A percentile compares a stretch with the other conserved stretches of the same genome.
Conservation (phyloP, 371 early-diverging fungal genomes). For the Paraphysoderma sedebokerense region DNA sequence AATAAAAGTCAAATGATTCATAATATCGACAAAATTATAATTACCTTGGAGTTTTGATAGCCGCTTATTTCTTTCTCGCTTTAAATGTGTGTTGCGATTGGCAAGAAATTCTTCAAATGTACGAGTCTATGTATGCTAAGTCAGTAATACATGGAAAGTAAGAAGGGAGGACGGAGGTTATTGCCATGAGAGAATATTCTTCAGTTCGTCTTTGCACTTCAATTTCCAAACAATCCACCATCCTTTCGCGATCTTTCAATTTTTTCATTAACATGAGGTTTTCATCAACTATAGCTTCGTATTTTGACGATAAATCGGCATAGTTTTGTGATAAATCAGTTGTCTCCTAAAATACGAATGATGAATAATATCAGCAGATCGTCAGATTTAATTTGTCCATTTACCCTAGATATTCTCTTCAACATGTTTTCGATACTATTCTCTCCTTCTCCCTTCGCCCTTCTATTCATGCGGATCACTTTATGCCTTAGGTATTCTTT, state of each 20-base stretch:
- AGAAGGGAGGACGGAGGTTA: background rate
- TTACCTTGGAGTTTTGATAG: conserved; percentile 5
- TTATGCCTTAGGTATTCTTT: conserved; percentile 34
- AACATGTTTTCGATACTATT: conserved; percentile 34
- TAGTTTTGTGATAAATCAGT: background rate
- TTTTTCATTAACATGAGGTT: conserved; percentile 16
- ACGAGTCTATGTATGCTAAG: conserved; percentile 13
- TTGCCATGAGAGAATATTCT: conserved; percentile 24
- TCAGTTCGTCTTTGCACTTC: conserved; percentile 22
- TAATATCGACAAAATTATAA: too few species aligned
- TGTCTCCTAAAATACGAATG: too few species aligned
- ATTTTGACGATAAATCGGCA: conserved; percentile 8
- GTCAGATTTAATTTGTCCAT: conserved; percentile 19
- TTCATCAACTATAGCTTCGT: conserved; percentile 14
- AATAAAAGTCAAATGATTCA: too few species aligned
- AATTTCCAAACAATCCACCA: conserved; percentile 23
- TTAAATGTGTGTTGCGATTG: conserved; percentile 14
- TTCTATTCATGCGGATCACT: conserved; percentile 28
- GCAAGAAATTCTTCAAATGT: conserved; percentile 33
- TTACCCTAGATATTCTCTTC: conserved; percentile 24
- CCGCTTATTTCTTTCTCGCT: conserved; percentile 15
- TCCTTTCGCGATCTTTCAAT: conserved; percentile 23
- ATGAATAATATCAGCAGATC: conserved; percentile 16
- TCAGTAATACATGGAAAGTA: background rate
- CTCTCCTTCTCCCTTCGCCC: conserved; percentile 33